Evolutionary conservation across 306 rosid genomes (phyloP).

Genomic region (Pyrus communis): DNA sequence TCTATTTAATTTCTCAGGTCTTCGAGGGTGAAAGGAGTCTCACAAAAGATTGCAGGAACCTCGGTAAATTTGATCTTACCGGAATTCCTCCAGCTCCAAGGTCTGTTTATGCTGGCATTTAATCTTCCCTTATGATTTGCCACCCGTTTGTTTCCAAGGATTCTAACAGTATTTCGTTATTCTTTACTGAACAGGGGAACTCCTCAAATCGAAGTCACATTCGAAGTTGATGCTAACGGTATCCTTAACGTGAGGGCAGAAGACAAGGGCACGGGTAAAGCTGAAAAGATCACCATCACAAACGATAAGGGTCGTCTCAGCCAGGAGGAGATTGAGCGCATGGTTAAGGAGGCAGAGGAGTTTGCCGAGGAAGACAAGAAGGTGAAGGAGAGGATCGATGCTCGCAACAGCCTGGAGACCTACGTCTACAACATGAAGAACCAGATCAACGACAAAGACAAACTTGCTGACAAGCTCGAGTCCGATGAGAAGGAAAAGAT

Average conservation of each 20-base stretch:
- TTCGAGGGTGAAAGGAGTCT: conserved; percentile 99
- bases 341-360: conserved; percentile 97
- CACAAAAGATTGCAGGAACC: conserved; percentile 94
- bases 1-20: conserved; percentile 40
- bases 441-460: conserved; percentile 90
- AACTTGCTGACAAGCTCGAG: conserved; percentile 92
- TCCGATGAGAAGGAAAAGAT: conserved; percentile 91
- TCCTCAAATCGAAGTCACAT: conserved; percentile 98
- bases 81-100: conserved; percentile 99
- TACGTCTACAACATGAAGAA: conserved; percentile 92
- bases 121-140: neutral
- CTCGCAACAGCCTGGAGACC: conserved; percentile 84
- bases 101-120: conserved; percentile 24
- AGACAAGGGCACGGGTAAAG: conserved; percentile 96
- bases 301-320: conserved; percentile 93
- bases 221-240: conserved; percentile 97
- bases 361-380: conserved; percentile 94
- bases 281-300: conserved; percentile 97
- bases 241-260: conserved; percentile 92
- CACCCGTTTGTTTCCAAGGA: neutral
- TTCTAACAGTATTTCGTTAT: conserved; percentile 1
- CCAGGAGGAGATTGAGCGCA: conserved; percentile 93
- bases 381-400: conserved; percentile 92
- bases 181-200: conserved; percentile 63
- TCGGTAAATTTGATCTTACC: conserved; percentile 79